These are phyloP conservation scores for Kitagawia praeruptora DNA, from an alignment of 129 eudicot species.

Conservation along the genomic window DNA sequence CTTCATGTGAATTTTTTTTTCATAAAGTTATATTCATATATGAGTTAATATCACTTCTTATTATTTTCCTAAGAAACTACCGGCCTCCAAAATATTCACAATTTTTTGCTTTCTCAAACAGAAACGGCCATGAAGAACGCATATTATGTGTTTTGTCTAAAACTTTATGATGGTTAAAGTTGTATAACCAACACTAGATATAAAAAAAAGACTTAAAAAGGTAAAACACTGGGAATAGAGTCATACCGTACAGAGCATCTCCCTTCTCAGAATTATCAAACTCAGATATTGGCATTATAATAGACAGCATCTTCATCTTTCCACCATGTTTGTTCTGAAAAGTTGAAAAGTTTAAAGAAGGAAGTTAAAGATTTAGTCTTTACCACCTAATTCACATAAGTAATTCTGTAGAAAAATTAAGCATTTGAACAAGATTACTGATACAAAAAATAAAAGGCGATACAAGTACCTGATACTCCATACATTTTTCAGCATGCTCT, in stretches of 20 bases:
- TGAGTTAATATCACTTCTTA: not conserved
- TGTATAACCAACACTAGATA: not conserved
- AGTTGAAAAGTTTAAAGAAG: constrained; percentile 15
- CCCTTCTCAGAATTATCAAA: constrained; percentile 93
- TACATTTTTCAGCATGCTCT: constrained; percentile 84
- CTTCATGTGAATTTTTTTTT: not conserved
- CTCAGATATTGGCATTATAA: constrained; percentile 82
- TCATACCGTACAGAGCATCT: constrained; percentile 82
- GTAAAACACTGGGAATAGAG: constrained; percentile 2
- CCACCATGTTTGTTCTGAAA: constrained; percentile 92
- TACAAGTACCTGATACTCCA: constrained; percentile 84
- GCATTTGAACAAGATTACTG: not conserved
- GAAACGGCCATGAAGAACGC: not conserved
- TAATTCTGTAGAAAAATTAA: not conserved
- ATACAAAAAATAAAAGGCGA: not conserved
- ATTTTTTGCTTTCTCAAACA: not conserved
- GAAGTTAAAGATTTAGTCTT: not conserved
- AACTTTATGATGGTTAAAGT: not conserved
- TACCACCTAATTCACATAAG: not conserved
- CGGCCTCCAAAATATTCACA: not conserved
- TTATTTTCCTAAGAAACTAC: not conserved
- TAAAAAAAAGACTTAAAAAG: not conserved
- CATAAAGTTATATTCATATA: not conserved
- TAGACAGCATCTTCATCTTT: constrained; percentile 79
- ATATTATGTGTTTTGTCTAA: not conserved